phyloP scores from a whole-genome alignment of 1,284 basidiomycete genomes.

The Neotropicomus parvogracilis region DNA sequence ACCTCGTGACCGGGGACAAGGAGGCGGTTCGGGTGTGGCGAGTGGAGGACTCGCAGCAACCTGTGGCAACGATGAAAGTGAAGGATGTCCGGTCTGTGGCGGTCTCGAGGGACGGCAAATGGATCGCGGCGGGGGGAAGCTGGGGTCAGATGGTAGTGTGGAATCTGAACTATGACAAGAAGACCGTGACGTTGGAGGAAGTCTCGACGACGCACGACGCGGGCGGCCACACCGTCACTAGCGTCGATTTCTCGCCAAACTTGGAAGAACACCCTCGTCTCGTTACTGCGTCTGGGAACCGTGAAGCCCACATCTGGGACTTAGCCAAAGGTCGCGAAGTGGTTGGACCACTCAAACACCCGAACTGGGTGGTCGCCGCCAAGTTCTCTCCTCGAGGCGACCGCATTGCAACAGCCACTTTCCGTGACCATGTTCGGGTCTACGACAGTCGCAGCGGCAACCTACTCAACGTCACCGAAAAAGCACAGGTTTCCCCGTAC shows the following conservation, averaged over 20 bases:
- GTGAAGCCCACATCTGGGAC: constrained; percentile 10
- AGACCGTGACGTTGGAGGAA: constrained; percentile 3
- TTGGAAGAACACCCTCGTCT: not conserved
- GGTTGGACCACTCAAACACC: not conserved
- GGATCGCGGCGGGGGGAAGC: constrained; percentile 12
- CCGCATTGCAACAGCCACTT: constrained; percentile 13
- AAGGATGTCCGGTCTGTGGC: constrained; percentile 8
- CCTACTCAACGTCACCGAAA: not conserved
- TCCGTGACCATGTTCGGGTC: constrained; percentile 5
- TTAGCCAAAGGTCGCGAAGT: not conserved
- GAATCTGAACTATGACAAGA: not conserved
- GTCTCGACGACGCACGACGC: constrained; percentile 7
- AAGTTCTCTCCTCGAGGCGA: constrained; percentile 13
- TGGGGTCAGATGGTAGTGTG: constrained; percentile 11
- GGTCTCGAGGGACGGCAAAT: constrained; percentile 11
- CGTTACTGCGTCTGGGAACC: constrained; percentile 4
- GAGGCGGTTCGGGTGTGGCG: constrained; percentile 10
- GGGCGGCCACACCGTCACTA: constrained; percentile 5
- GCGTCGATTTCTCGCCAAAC: constrained; percentile 19
- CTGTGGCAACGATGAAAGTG: not conserved
- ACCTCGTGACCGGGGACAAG: constrained; percentile 11
- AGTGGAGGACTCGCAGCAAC: not conserved
- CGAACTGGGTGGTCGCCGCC: constrained; percentile 9
- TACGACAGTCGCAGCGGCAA: constrained; percentile 7
- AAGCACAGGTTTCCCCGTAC: constrained; percentile 5